Conservation (phyloP, 371 early-diverging fungal genomes). For the Sporodiniella umbellata region DNA sequence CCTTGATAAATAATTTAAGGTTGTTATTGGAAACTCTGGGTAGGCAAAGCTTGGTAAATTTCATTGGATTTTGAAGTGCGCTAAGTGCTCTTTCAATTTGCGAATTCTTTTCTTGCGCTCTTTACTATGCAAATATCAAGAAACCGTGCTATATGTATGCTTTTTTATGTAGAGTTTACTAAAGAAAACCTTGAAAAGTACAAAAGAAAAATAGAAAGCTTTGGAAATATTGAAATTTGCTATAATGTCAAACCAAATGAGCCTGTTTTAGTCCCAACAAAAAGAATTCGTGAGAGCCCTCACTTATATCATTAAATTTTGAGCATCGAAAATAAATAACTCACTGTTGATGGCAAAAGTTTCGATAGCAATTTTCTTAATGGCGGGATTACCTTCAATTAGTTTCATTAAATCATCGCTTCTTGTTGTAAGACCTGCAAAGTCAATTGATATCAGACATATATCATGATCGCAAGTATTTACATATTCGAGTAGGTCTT, state of each 20-base stretch:
- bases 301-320: not conserved
- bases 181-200: constrained; percentile 9
- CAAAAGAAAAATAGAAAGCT: constrained; percentile 10
- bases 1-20: too few species aligned
- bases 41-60: too few species aligned
- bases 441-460: constrained; percentile 11
- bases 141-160: constrained; percentile 12
- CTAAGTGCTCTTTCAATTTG: too few species aligned
- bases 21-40: too few species aligned
- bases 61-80: too few species aligned
- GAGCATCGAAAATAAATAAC: constrained; percentile 5
- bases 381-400: not conserved
- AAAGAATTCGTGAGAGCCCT: constrained; percentile 5
- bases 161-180: constrained; percentile 13
- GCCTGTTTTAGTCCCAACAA: constrained; percentile 10
- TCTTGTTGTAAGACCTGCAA: constrained; percentile 13
- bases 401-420: not conserved
- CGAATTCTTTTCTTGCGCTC: too few species aligned
- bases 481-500: constrained; percentile 9
- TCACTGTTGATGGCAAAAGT: constrained; percentile 15
- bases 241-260: constrained; percentile 9
- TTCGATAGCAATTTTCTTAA: constrained; percentile 15
- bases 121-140: not conserved
- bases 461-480: constrained; percentile 4
- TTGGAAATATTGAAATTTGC: constrained; percentile 10